A percentile compares a stretch with the other conserved stretches of the same genome.
These are phyloP conservation scores for Dactylellina cionopaga DNA, from an alignment of 2,329 filamentous ascomycete genomes.

Conservation along the genomic window DNA sequence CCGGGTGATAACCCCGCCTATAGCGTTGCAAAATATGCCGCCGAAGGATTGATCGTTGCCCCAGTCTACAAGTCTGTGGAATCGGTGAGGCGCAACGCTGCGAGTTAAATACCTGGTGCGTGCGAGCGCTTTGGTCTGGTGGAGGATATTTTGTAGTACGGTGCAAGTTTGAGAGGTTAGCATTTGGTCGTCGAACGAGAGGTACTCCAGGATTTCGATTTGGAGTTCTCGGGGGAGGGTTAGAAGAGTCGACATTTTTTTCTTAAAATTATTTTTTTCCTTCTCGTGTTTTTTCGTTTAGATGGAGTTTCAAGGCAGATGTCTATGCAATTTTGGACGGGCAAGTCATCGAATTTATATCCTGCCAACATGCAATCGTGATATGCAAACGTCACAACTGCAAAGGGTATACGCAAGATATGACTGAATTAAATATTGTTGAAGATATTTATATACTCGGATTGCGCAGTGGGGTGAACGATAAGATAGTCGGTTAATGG, in stretches of 20 bases:
- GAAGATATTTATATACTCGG: too few species aligned
- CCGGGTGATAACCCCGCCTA: background rate
- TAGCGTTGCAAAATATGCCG: background rate
- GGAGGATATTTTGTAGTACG: background rate
- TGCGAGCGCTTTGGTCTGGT: background rate
- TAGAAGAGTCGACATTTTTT: slow-evolving; percentile 3
- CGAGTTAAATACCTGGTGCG: background rate
- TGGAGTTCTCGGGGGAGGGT: slow-evolving; percentile 11
- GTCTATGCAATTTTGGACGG: too few species aligned
- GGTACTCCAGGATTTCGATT: slow-evolving; percentile 6
- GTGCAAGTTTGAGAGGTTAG: background rate
- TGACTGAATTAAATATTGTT: too few species aligned
- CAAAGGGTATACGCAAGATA: too few species aligned
- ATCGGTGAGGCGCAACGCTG: background rate
- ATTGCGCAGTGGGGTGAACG: too few species aligned
- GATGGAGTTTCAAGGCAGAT: too few species aligned
- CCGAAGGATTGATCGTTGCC: background rate
- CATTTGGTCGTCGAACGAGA: slow-evolving; percentile 1
- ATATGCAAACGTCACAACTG: too few species aligned
- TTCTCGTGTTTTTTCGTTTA: too few species aligned
- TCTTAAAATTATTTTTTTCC: too few species aligned
- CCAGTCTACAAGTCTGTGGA: background rate
- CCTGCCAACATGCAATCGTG: too few species aligned
- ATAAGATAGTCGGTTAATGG: too few species aligned
- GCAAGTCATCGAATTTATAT: too few species aligned